Evolutionary conservation across 2,329 filamentous ascomycete genomes (phyloP).

Genomic region (Fusarium succisae): DNA sequence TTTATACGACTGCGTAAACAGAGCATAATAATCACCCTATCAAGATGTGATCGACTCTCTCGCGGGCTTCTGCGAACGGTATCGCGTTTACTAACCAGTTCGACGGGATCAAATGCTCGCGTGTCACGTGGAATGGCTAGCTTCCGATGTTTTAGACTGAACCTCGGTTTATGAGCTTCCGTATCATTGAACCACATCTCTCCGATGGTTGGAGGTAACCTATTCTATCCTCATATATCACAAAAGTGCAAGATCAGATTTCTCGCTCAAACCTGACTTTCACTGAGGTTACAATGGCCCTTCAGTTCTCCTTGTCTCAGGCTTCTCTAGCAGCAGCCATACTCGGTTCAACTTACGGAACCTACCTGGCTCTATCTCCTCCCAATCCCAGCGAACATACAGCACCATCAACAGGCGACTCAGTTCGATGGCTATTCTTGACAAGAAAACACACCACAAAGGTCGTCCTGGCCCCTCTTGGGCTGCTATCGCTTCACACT

Average conservation of each 20-base stretch:
- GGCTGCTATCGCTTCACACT: constrained; percentile 33
- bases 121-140: not conserved
- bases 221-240: not conserved
- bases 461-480: constrained; percentile 35
- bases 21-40: too few species aligned
- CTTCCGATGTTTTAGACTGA: not conserved
- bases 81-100: not conserved
- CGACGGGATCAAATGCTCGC: not conserved
- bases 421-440: constrained; percentile 39
- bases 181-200: not conserved
- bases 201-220: not conserved
- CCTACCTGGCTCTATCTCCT: constrained; percentile 45
- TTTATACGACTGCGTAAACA: not conserved
- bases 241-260: not conserved
- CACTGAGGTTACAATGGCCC: not conserved
- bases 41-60: too few species aligned
- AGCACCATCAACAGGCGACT: constrained; percentile 28
- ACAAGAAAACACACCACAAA: constrained; percentile 40
- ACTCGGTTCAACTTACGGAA: constrained; percentile 43
- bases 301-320: constrained; percentile 20
- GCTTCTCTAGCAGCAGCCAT: constrained; percentile 36
- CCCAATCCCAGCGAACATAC: constrained; percentile 42
- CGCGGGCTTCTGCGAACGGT: too few species aligned
- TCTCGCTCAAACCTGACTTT: too few species aligned
- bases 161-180: not conserved